These are phyloP conservation scores for Trichomonas gallinae DNA, from an alignment of 208 protist genomes.

Conservation along the genomic window DNA sequence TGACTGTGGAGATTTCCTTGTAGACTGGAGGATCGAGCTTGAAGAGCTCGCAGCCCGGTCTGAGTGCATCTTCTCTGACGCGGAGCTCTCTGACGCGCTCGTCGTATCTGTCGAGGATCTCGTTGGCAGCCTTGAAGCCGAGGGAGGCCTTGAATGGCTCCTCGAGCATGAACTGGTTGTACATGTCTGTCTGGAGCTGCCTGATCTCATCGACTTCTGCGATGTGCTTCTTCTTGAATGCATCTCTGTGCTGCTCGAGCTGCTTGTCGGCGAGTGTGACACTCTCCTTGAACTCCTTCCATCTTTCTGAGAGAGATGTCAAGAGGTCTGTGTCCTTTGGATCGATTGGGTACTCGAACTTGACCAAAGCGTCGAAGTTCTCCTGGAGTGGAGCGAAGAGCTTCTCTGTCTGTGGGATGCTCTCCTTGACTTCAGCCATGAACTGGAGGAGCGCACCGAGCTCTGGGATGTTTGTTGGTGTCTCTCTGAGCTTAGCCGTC, in stretches of 20 bases:
- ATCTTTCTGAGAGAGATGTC: background rate
- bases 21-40: constrained; percentile 21
- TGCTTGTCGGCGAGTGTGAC: background rate
- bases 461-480: background rate
- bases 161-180: constrained; percentile 7
- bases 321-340: background rate
- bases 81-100: background rate
- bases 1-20: constrained; percentile 12
- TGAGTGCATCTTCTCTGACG: background rate
- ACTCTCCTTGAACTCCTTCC: background rate
- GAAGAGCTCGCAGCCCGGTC: background rate
- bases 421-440: background rate
- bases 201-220: constrained; percentile 12
- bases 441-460: background rate
- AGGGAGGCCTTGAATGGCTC: background rate
- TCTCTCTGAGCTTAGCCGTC: background rate
- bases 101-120: background rate
- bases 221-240: background rate
- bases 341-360: constrained; percentile 2
- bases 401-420: background rate
- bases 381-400: background rate
- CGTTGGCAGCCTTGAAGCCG: background rate
- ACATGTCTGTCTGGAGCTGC: background rate
- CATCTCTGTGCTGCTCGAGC: background rate
- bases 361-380: background rate